Percentiles rank a stretch among this genome's conserved stretches.
Evolutionary conservation across 1,284 basidiomycete genomes (phyloP).

Genomic region (Cryptococcus amylolentus): DNA sequence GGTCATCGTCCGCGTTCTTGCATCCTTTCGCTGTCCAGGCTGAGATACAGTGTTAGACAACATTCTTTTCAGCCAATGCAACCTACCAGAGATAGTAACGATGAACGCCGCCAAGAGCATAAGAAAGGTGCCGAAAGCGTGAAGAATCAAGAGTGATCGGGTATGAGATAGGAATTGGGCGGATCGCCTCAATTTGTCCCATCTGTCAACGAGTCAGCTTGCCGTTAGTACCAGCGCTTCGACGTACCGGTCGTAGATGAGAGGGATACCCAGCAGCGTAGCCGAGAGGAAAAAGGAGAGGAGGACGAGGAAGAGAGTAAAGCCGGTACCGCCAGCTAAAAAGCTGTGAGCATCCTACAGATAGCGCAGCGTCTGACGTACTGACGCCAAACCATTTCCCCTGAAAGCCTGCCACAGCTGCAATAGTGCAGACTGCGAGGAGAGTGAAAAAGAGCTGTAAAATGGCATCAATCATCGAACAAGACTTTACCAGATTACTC

Average conservation of each 20-base stretch:
- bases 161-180: conserved; percentile 74
- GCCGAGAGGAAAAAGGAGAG: conserved; percentile 65
- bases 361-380: conserved; percentile 52
- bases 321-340: conserved; percentile 75
- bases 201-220: conserved; percentile 17
- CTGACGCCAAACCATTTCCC: conserved; percentile 80
- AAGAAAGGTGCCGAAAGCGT: conserved; percentile 61
- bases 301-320: conserved; percentile 78
- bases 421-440: conserved; percentile 80
- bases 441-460: conserved; percentile 78
- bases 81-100: conserved; percentile 39
- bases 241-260: conserved; percentile 70
- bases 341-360: not conserved
- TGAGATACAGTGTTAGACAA: not conserved
- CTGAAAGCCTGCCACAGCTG: conserved; percentile 78
- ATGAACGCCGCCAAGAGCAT: conserved; percentile 68
- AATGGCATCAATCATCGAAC: not conserved
- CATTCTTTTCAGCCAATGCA: not conserved
- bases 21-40: conserved; percentile 58
- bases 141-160: conserved; percentile 74
- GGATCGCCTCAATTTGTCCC: conserved; percentile 68
- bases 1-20: conserved; percentile 71
- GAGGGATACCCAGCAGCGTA: conserved; percentile 70
- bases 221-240: not conserved
- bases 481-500: conserved; percentile 4